phyloP scores from a whole-genome alignment of 345 rosid species.

The Populus alba region DNA sequence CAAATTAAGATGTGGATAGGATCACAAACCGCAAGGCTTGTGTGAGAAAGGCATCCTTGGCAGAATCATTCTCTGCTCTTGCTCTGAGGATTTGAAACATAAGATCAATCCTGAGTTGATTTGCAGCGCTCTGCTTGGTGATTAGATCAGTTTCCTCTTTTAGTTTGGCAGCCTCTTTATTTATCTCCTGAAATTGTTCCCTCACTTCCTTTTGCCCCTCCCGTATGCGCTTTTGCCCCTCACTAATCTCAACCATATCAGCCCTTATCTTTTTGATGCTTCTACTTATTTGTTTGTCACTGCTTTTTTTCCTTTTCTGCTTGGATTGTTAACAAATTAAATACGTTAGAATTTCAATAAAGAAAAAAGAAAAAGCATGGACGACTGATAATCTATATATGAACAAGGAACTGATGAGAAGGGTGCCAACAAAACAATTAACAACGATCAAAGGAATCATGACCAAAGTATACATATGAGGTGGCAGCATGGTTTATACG shows the following conservation, averaged over 20 bases:
- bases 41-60: neutral
- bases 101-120: neutral
- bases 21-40: neutral
- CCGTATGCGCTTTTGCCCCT: neutral
- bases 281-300: neutral
- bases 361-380: neutral
- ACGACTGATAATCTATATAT: neutral
- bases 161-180: neutral
- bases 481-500: too few species aligned
- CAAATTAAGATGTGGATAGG: neutral
- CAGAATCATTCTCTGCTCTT: neutral
- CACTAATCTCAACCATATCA: neutral
- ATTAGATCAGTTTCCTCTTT: neutral
- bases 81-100: neutral
- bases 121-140: neutral
- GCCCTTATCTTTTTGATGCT: neutral
- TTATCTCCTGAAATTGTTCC: neutral
- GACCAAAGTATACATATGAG: too few species aligned
- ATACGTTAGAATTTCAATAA: neutral
- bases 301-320: neutral
- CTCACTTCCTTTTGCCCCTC: neutral
- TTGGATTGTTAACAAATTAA: neutral
- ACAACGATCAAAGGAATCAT: neutral
- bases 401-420: neutral
- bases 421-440: neutral